A percentile compares a stretch with the other conserved stretches of the same genome.
These are phyloP conservation scores for Eustoma russellianum DNA, from an alignment of 257 asterid species.

Conservation along the genomic window DNA sequence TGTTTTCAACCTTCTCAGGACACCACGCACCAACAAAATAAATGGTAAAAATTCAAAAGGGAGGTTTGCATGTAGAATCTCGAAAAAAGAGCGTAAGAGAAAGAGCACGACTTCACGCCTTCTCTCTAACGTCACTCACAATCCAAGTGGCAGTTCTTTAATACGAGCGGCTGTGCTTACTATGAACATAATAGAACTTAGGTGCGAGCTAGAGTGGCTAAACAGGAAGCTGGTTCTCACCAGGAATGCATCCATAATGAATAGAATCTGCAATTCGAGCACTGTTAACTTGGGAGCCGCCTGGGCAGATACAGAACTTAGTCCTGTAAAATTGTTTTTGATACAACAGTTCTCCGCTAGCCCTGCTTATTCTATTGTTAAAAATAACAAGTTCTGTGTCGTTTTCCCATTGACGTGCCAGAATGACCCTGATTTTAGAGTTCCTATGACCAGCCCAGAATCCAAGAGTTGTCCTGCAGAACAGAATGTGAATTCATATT, in stretches of 20 bases:
- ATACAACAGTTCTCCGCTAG: constrained; percentile 76
- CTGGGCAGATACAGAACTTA: constrained; percentile 97
- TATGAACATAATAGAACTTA: no score
- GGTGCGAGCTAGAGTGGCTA: not conserved
- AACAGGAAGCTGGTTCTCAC: constrained; percentile 35
- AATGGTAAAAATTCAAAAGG: no score
- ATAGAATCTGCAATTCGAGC: constrained; percentile 97
- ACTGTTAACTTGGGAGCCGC: constrained; percentile 99
- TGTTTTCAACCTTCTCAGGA: no score
- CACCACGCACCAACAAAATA: no score
- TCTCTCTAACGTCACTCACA: no score
- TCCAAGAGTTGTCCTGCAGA: constrained; percentile 83
- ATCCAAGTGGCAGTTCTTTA: no score
- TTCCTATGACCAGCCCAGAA: constrained; percentile 99
- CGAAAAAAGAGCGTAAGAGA: no score
- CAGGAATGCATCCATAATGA: constrained; percentile 97
- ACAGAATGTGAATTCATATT: constrained; percentile 9
- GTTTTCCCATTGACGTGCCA: constrained; percentile 94
- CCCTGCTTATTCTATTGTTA: constrained; percentile 82
- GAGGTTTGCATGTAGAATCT: no score
- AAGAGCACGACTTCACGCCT: no score
- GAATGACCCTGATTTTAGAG: constrained; percentile 84
- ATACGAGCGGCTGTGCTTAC: no score
- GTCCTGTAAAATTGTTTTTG: constrained; percentile 86
- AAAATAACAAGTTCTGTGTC: constrained; percentile 90